phyloP scores from a whole-genome alignment of 345 rosid genomes.

The Durio zibethinus region DNA sequence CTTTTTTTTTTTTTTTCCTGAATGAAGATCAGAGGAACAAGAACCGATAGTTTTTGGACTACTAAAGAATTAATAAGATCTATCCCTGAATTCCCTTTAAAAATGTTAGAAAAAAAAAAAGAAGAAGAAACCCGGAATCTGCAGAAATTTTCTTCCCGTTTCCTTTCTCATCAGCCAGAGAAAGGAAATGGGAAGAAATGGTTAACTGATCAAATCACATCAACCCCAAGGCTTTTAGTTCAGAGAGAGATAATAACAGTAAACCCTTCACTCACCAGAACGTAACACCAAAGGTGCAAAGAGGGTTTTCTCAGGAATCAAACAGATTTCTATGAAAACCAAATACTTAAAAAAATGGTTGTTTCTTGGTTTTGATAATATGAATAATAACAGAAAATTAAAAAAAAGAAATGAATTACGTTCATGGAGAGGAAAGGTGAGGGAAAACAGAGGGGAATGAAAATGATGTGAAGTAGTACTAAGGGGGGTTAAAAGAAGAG shows the following conservation, averaged over 20 bases:
- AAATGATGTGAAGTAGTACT: not conserved
- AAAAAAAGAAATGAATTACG: not conserved
- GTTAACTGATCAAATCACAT: not conserved
- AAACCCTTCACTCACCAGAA: slow-evolving; percentile 1
- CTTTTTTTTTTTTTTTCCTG: not conserved
- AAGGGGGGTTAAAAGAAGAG: not conserved
- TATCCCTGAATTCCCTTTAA: not conserved
- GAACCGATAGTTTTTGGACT: not conserved
- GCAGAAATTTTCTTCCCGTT: not conserved
- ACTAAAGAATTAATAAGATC: not conserved
- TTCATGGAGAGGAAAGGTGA: not conserved
- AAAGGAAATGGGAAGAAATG: not conserved
- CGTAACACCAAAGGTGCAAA: not conserved
- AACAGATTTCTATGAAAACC: not conserved
- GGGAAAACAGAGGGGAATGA: not conserved
- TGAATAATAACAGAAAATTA: not conserved
- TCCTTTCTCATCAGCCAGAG: not conserved
- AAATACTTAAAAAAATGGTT: not conserved
- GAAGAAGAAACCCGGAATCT: not conserved
- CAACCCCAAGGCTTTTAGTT: not conserved
- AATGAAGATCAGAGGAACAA: not conserved
- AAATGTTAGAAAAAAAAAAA: not conserved
- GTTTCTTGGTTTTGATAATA: not conserved
- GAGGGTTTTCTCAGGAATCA: not conserved
- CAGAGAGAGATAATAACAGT: not conserved